Base-by-base conservation (phyloP, 495 filamentous ascomycete species). In the Staphylotrichum tortipilum region DNA sequence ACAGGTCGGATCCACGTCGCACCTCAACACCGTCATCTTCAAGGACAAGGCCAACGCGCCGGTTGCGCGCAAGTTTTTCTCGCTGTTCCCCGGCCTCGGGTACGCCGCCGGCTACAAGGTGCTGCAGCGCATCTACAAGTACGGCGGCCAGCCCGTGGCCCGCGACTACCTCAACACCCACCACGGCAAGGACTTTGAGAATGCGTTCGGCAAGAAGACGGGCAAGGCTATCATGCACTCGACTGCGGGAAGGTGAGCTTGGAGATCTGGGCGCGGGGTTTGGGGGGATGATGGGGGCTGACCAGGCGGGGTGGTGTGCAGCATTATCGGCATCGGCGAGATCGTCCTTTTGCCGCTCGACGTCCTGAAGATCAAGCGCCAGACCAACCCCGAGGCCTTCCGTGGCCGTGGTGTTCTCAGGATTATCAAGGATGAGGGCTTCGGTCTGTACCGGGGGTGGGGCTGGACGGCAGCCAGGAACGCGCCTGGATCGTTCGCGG, bases 41-140 rank as follows among this genome's bases (percentile, higher is more conserved):
- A 92, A 83, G 70, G 86, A 95, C 54, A 85, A 86, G 66, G 88
- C 90, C 55, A 63, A 71, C 52, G 88, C 86, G 10, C 53, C 85
- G 35, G 54, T 77, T 7, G 77, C 73, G 19, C 74, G 74, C 52
- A 95, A 95, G 63, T 95, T 96, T 70, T 82, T 95, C 64, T 95
- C 92, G 24, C 75, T 99, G 23, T 99, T 99, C 70, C 92, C 92
- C 34, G 92, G 92, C 54, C 76, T 99, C 36, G 92, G 92, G 56
- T 99, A 97, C 64, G 92, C 92, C 24, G 92, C 92, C 44, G 89
- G 91, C 45, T 99, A 99, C 74, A 99, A 99, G 80, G 86, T 92
- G 55, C 79, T 94, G 47, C 92, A 99, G 78, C 78, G 92, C 60
- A 82, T 99, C 62, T 99, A 99, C 77, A 99, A 99, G 71, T 99